Evolutionary conservation across 1,139 yeast species (phyloP).

Genomic region (Meyerozyma sp.): DNA sequence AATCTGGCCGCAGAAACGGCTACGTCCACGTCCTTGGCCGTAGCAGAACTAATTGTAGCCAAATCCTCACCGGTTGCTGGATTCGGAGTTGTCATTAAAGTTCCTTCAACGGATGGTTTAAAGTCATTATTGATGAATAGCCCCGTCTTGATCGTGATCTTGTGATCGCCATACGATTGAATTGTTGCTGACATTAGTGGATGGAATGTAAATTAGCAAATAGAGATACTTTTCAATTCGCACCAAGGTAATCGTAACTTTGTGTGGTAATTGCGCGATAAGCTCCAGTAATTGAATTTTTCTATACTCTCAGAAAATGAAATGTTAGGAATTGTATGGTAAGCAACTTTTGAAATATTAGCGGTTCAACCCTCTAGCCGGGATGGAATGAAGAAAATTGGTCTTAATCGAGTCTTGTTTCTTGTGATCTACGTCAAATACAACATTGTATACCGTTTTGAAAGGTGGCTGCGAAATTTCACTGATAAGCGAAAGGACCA

Average conservation of each 20-base stretch:
- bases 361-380: too few relatives aligned
- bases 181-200: conserved; percentile 9
- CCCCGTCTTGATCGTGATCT: conserved; percentile 11
- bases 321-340: too few relatives aligned
- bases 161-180: conserved; percentile 10
- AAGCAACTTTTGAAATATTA: too few relatives aligned
- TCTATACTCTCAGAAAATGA: too few relatives aligned
- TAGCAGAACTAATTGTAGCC: conserved; percentile 13
- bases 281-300: too few relatives aligned
- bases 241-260: too few relatives aligned
- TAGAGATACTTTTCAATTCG: too few relatives aligned
- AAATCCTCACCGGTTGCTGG: conserved; percentile 16
- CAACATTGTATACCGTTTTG: neutral
- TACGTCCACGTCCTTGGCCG: conserved; percentile 11
- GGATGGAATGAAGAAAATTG: too few relatives aligned
- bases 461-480: neutral
- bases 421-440: too few relatives aligned
- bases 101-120: conserved; percentile 9
- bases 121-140: conserved; percentile 17
- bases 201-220: neutral
- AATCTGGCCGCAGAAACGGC: conserved; percentile 14
- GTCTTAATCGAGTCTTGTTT: too few relatives aligned
- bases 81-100: conserved; percentile 11
- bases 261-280: too few relatives aligned
- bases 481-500: neutral